Evolutionary conservation across 106 monocot genomes (phyloP).

Genomic region (Agapanthus africanus): DNA sequence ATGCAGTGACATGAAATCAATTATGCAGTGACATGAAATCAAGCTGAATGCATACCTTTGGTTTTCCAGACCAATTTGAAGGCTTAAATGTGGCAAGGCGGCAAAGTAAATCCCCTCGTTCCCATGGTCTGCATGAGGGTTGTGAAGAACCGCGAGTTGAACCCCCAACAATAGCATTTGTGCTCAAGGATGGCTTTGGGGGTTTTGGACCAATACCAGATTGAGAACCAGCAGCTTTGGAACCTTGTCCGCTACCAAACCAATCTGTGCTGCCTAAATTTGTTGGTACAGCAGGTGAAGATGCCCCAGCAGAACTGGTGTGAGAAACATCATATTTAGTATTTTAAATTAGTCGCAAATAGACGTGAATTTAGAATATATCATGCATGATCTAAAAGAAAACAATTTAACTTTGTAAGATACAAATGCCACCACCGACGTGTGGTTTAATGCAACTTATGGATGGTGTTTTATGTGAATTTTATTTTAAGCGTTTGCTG

Average conservation of each 20-base stretch:
- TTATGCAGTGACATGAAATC: no score
- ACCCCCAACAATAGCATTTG: constrained; percentile 41
- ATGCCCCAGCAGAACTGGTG: constrained; percentile 87
- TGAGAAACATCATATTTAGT: constrained; percentile 4
- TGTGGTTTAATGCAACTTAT: no score
- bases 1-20: no score
- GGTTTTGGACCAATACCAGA: constrained; percentile 41
- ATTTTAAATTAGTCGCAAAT: background rate
- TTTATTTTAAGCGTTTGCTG: no score
- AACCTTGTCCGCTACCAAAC: constrained; percentile 57
- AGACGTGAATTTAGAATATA: background rate
- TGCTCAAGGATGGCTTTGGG: constrained; percentile 57
- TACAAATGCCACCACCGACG: no score
- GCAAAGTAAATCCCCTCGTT: constrained; percentile 89
- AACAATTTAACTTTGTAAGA: no score
- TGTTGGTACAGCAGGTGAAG: constrained; percentile 58
- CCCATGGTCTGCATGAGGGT: constrained; percentile 88
- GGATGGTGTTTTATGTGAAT: no score
- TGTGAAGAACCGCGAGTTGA: constrained; percentile 49
- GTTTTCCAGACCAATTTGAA: constrained; percentile 75
- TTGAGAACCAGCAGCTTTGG: constrained; percentile 50
- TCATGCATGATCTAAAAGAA: background rate
- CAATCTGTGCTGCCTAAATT: constrained; percentile 82
- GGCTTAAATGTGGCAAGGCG: constrained; percentile 91
- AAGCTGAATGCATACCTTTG: constrained; percentile 45